Conservation (phyloP, 129 eudicot genomes). For the Flaveria ramosissima region DNA sequence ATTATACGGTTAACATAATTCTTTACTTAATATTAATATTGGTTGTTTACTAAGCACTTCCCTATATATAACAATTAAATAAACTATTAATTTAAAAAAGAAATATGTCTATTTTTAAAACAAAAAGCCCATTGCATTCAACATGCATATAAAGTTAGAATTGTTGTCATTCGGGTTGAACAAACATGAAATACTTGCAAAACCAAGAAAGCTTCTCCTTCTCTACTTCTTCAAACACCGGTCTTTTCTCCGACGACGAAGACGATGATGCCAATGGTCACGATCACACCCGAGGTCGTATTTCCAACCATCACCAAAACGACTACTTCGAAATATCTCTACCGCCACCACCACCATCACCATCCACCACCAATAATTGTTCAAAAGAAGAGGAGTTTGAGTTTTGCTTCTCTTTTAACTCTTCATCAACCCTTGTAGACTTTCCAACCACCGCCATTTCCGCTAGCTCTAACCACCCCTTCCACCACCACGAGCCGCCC, state of each 20-base stretch:
- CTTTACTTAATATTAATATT: no score
- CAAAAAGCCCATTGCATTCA: not conserved
- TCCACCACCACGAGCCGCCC: slow-evolving; percentile 10
- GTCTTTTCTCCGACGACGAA: slow-evolving; percentile 28
- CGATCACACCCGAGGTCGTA: not conserved
- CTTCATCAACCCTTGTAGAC: slow-evolving; percentile 14
- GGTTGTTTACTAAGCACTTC: no score
- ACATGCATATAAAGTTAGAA: slow-evolving; percentile 23
- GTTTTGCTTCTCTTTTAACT: slow-evolving; percentile 35
- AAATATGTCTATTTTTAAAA: no score
- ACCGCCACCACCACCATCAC: slow-evolving; percentile 18
- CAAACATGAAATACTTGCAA: slow-evolving; percentile 36
- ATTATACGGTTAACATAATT: no score
- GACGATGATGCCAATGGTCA: slow-evolving; percentile 17
- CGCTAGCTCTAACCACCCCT: slow-evolving; percentile 19
- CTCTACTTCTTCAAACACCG: slow-evolving; percentile 29
- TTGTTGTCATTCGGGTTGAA: not conserved
- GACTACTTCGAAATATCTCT: slow-evolving; percentile 34
- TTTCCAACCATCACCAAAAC: slow-evolving; percentile 14
- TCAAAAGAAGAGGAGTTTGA: slow-evolving; percentile 35
- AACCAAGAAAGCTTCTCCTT: slow-evolving; percentile 35
- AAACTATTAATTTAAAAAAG: no score
- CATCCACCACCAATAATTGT: slow-evolving; percentile 4
- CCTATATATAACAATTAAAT: no score
- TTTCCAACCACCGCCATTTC: slow-evolving; percentile 11